Evolutionary conservation across 2,329 filamentous ascomycete species (phyloP), one percentile per base, ranked within the genome.

Genomic region (Botrytis porri): DNA sequence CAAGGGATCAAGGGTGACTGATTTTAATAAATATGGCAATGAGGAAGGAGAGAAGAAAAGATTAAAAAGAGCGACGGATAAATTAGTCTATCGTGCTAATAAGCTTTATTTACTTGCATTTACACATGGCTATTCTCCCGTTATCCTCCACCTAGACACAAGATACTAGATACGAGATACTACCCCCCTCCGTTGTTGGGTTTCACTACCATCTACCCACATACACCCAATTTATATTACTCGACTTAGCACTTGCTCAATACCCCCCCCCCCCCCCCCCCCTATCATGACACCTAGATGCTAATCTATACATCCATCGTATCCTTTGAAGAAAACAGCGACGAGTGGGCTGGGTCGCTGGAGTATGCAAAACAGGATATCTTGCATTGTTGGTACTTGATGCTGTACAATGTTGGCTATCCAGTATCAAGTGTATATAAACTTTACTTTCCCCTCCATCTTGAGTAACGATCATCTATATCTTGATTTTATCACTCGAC

Each of bases 401-500:
- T 41, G 60, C 60, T 41, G 60, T 62, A 10, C 22, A 39, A 62
- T 62, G 37, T 9, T n/a, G 51, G n/a, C 35, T 20, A n/a, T 62
- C 59, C 6, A 61, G 20, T 61, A 25, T 61, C 35, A 18, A 62
- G 61, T 29, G 61, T 45, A 64, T 45, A 64, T 64, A 43, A 64
- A 64, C 39, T 39, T 64, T 45, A 45, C n/a, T 43, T 32, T 45
- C 61, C 64, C 32, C 64, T 54, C 64, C 51, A 16, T 39, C 64
- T 66, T 66, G 43, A 66, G 64, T 66, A 66, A 66, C 43, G 32
- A 54, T 66, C 64, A 35, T 66, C 32, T 41, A 63, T 63, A 63
- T 63, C 37, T 63, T 22, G 39, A 43, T 45, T 14, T 16, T 16
- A 14, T 54, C 7, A 16, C 48, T n/a, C 48, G 48, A 51, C 39